Conservation (phyloP, 2,329 filamentous ascomycete species). For the Phyllosticta capitalensis region DNA sequence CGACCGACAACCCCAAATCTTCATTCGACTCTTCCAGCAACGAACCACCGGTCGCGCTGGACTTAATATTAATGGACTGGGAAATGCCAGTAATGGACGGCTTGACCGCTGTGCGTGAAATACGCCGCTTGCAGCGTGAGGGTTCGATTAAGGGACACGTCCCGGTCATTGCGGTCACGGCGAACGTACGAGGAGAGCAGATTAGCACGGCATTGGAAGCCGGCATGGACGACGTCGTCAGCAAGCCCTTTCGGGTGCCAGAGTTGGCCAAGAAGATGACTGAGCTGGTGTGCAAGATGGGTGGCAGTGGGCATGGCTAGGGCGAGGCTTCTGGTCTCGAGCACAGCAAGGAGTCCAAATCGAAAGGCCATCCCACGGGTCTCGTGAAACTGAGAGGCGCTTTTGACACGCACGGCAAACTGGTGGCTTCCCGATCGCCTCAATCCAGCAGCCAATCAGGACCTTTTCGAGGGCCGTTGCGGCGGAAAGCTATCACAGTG, state of each 20-base stretch:
- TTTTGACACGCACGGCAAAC: background rate
- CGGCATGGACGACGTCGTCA: constrained; percentile 57
- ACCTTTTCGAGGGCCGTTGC: background rate
- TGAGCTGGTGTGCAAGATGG: background rate
- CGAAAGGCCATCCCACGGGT: background rate
- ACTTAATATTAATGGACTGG: constrained; percentile 28
- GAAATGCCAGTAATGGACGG: constrained; percentile 34
- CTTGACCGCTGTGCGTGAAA: constrained; percentile 23
- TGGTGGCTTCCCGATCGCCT: background rate
- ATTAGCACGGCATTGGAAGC: constrained; percentile 25
- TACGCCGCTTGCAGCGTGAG: constrained; percentile 23
- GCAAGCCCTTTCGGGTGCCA: constrained; percentile 56
- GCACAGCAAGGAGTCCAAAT: background rate
- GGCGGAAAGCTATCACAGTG: background rate
- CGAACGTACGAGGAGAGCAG: constrained; percentile 28
- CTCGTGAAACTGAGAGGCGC: background rate
- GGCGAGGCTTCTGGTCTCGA: background rate
- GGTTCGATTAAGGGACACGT: constrained; percentile 17
- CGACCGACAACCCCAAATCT: constrained; percentile 5
- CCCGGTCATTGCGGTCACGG: constrained; percentile 30
- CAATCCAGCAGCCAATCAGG: background rate
- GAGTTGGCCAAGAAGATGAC: constrained; percentile 14
- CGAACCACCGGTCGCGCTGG: constrained; percentile 13
- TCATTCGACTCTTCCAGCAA: background rate
- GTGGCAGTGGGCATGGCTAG: background rate